Base-by-base conservation (phyloP, 805 yeast species). In the Saccharomycopsis amapae region DNA sequence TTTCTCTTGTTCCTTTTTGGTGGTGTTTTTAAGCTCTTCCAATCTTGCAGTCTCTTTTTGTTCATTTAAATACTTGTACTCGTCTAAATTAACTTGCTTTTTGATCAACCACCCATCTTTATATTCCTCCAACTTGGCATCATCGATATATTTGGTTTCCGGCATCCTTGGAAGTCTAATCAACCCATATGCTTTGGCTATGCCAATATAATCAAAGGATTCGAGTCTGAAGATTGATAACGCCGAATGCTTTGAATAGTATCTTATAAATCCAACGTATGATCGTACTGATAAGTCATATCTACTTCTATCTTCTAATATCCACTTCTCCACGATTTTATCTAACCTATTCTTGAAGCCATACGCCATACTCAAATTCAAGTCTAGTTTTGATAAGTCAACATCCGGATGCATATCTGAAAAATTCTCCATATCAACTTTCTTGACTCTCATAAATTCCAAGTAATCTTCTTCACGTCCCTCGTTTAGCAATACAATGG, bases 91-190 rank as follows among this genome's bases (percentile, higher is more conserved):
- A 17, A 88, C 68, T 2, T 67, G 66, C 24, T 68, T 68, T 17
- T 65, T 71, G 1, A 79, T 72, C 30, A 85, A 63, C 87, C 89
- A 86, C 1, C 96, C 97, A 51, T 78, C 80, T 15, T 40, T 28
- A 7, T 53, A 38, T 42, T 72, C 76, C 0, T 88, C 85, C 56
- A 79, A 64, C 10, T 62, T 53, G 2, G 71, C 75, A 12, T 59
- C 53, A 32, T 64, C 54, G 2, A 79, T 66, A 54, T 72, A 68
- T 44, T 66, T 68, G 19, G 80, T 73, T 59, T 93, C 99, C 0
- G 98, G 98, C 97, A 94, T 93, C 55, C 80, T 78, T 6, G 99
- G 99, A 48, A 90, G 64, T 54, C 96, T 71, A 36, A 85, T 63
- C 2, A 93, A 62, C 1, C 96, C 95, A 61, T 84, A 88, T 67